Conservation (phyloP, 345 rosid genomes). For the Anacardium occidentale region DNA sequence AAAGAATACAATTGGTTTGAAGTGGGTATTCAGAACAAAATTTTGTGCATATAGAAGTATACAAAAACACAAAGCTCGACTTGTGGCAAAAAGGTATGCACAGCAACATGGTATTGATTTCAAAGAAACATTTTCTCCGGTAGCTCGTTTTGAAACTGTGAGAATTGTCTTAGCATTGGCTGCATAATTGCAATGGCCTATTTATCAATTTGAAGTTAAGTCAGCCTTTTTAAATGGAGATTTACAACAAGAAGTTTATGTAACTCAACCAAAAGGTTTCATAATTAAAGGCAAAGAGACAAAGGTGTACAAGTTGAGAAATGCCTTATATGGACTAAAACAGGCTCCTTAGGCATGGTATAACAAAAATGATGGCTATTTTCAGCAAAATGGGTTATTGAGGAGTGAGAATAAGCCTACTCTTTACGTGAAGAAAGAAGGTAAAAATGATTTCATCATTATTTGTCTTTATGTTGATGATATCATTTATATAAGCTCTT, state of each 20-base stretch:
- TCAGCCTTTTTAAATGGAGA: too few species aligned
- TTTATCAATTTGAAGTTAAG: too few species aligned
- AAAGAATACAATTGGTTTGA: not conserved
- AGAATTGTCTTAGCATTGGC: too few species aligned
- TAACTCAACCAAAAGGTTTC: too few species aligned
- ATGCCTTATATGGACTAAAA: not conserved
- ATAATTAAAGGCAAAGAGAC: not conserved
- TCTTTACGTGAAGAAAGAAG: not conserved
- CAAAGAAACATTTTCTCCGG: not conserved
- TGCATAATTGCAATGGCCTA: too few species aligned
- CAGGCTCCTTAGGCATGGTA: slow-evolving; percentile 1
- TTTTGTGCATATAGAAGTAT: not conserved
- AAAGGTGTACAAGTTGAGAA: not conserved
- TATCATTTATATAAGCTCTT: not conserved
- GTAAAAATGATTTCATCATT: not conserved
- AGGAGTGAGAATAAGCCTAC: slow-evolving; percentile 11
- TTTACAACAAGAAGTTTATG: too few species aligned
- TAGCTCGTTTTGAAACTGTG: not conserved
- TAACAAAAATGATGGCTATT: not conserved
- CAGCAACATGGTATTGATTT: not conserved
- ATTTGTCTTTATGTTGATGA: slow-evolving; percentile 15
- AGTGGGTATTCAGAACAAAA: slow-evolving; percentile 7
- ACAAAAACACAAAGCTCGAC: not conserved
- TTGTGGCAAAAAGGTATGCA: slow-evolving; percentile 4
- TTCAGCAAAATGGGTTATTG: not conserved